phyloP scores from a whole-genome alignment of 1,139 yeast genomes.

The Suhomyces kunorum region DNA sequence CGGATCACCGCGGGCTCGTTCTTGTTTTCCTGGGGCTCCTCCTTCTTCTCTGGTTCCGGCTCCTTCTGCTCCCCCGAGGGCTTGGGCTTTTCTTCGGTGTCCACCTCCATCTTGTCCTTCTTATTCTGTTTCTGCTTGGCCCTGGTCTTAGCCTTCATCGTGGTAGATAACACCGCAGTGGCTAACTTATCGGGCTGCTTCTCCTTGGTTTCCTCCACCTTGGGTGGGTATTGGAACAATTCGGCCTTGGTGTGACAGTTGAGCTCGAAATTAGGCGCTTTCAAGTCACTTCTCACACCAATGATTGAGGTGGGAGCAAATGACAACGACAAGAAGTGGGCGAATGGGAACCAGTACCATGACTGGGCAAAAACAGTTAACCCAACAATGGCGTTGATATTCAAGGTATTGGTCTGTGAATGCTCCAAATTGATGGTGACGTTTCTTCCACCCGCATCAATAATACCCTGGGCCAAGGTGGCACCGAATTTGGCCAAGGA shows the following conservation, averaged over 20 bases:
- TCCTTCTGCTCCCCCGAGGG: constrained; percentile 24
- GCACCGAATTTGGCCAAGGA: constrained; percentile 98
- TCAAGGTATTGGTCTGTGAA: constrained; percentile 85
- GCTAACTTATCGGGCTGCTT: constrained; percentile 88
- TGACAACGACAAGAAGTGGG: constrained; percentile 89
- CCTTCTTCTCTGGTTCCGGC: constrained; percentile 18
- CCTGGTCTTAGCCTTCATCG: constrained; percentile 88
- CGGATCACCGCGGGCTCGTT: constrained; percentile 37
- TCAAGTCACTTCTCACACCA: constrained; percentile 83
- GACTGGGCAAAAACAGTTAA: constrained; percentile 86
- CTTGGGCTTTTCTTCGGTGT: constrained; percentile 18
- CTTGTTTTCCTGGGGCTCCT: constrained; percentile 27
- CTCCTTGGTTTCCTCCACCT: constrained; percentile 74
- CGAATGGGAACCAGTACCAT: constrained; percentile 99
- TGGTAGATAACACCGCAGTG: constrained; percentile 92
- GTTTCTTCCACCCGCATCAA: constrained; percentile 98
- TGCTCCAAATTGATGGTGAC: constrained; percentile 93
- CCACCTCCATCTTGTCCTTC: constrained; percentile 39
- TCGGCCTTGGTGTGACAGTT: constrained; percentile 81
- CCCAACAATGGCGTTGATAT: constrained; percentile 90
- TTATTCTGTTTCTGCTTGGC: constrained; percentile 69
- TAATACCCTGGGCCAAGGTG: constrained; percentile 93
- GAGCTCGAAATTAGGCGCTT: constrained; percentile 81
- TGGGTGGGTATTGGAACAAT: constrained; percentile 87
- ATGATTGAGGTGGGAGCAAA: constrained; percentile 90